These are phyloP conservation scores for Hymenoscyphus scutula DNA, from an alignment of 2,329 filamentous ascomycete genomes.

Conservation along the genomic window DNA sequence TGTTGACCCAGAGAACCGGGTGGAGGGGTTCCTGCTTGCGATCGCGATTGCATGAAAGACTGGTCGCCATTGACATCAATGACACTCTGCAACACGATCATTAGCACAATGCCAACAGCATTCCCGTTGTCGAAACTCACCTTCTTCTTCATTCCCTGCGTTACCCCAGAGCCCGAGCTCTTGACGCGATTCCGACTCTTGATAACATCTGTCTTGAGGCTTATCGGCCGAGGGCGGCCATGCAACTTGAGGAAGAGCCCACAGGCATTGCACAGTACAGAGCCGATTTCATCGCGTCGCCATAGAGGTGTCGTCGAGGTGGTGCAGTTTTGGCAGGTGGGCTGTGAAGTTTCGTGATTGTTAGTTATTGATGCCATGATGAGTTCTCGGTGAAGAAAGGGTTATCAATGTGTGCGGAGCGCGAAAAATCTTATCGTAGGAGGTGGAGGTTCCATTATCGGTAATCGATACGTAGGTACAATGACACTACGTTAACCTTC, in stretches of 20 bases:
- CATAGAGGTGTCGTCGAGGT: constrained; percentile 96
- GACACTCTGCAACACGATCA: constrained; percentile 31
- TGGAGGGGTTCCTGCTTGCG: constrained; percentile 53
- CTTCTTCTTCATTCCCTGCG: constrained; percentile 78
- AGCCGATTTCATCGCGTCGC: constrained; percentile 93
- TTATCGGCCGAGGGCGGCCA: constrained; percentile 87
- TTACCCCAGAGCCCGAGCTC: constrained; percentile 63
- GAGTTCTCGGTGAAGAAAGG: constrained; percentile 9
- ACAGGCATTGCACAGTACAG: constrained; percentile 97
- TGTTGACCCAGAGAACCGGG: constrained; percentile 46
- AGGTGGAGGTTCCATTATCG: too few species aligned
- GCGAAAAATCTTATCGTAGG: too few species aligned
- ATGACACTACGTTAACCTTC: too few species aligned
- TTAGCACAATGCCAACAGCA: constrained; percentile 22
- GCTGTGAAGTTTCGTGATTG: constrained; percentile 64
- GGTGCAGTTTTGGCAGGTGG: constrained; percentile 92
- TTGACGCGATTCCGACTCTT: constrained; percentile 99
- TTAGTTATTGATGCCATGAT: constrained; percentile 54
- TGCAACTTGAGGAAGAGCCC: constrained; percentile 97
- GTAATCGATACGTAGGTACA: too few species aligned
- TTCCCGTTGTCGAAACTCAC: constrained; percentile 44
- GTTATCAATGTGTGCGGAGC: constrained; percentile 20
- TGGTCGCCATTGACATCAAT: constrained; percentile 58
- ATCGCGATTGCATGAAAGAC: constrained; percentile 42
- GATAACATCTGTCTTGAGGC: constrained; percentile 97